These are phyloP conservation scores for Thelephora ganbajun DNA, from an alignment of 768 basidiomycete genomes.

Conservation along the genomic window DNA sequence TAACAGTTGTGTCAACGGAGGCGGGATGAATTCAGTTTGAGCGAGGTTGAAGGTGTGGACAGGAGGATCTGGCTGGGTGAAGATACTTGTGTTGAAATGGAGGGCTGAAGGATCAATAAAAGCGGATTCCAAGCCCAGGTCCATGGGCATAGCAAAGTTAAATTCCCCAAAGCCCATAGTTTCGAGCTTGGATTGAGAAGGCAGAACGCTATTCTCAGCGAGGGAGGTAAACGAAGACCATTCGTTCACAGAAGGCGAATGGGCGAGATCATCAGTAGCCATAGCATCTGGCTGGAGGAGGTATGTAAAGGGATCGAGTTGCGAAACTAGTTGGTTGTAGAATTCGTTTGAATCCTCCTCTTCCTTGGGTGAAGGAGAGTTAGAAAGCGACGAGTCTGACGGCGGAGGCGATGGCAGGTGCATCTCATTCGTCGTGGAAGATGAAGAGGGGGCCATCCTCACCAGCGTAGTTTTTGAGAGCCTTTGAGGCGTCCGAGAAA, in stretches of 20 bases:
- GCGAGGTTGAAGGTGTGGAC: slow-evolving; percentile 4
- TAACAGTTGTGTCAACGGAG: not conserved
- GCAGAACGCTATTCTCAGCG: slow-evolving; percentile 8
- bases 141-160: slow-evolving; percentile 31
- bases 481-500: not conserved
- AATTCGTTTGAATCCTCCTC: not conserved
- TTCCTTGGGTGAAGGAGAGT: not conserved
- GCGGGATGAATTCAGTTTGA: not conserved
- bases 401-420: not conserved
- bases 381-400: not conserved
- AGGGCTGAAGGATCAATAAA: slow-evolving; percentile 53
- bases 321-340: not conserved
- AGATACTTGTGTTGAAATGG: slow-evolving; percentile 30
- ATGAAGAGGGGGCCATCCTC: not conserved
- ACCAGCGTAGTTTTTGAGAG: not conserved
- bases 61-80: slow-evolving; percentile 10
- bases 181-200: slow-evolving; percentile 17
- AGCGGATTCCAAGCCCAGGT: slow-evolving; percentile 46
- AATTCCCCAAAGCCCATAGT: slow-evolving; percentile 26
- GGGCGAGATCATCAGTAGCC: not conserved
- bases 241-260: slow-evolving; percentile 9
- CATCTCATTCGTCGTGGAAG: not conserved
- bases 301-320: slow-evolving; percentile 12
- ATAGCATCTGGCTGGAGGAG: slow-evolving; percentile 12
- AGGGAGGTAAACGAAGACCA: slow-evolving; percentile 44